A percentile compares a stretch with the other conserved stretches of the same genome.
phyloP scores from a whole-genome alignment of 2,329 filamentous ascomycete genomes.

The Hymenoscyphus scutula region DNA sequence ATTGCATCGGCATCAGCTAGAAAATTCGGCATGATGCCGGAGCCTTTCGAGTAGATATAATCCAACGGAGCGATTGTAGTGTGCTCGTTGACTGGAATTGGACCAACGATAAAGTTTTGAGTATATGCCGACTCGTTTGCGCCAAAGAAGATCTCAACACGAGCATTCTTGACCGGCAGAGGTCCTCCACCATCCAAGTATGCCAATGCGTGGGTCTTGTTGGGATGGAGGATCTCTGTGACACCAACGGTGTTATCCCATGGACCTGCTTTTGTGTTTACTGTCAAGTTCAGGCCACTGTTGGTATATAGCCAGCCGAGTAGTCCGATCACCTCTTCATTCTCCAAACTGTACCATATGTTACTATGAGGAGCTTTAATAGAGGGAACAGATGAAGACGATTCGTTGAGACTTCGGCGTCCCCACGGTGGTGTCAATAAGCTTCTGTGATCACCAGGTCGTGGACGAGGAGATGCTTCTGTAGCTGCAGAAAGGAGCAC shows the following conservation, averaged over 20 bases:
- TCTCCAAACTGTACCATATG: constrained; percentile 17
- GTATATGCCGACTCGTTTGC: constrained; percentile 6
- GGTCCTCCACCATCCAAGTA: constrained; percentile 19
- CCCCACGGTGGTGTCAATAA: not conserved
- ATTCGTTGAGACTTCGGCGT: not conserved
- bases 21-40: not conserved
- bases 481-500: not conserved
- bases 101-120: constrained; percentile 16
- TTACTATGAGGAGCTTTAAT: constrained; percentile 12
- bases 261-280: constrained; percentile 13
- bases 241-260: constrained; percentile 11
- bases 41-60: constrained; percentile 1
- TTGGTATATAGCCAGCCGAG: constrained; percentile 14
- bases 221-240: constrained; percentile 21
- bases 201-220: constrained; percentile 22
- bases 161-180: constrained; percentile 19
- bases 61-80: constrained; percentile 8
- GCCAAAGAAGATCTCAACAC: constrained; percentile 18
- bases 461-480: not conserved
- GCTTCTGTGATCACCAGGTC: not conserved
- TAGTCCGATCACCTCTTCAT: constrained; percentile 13
- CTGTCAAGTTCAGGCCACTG: constrained; percentile 17
- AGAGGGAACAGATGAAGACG: not conserved
- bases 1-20: not conserved
- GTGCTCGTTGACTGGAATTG: constrained; percentile 17